Percentiles rank a stretch among this genome's conserved stretches.
These are phyloP conservation scores for Penicillium psychrosexuale DNA, from an alignment of 2,329 filamentous ascomycete species.

Conservation along the genomic window DNA sequence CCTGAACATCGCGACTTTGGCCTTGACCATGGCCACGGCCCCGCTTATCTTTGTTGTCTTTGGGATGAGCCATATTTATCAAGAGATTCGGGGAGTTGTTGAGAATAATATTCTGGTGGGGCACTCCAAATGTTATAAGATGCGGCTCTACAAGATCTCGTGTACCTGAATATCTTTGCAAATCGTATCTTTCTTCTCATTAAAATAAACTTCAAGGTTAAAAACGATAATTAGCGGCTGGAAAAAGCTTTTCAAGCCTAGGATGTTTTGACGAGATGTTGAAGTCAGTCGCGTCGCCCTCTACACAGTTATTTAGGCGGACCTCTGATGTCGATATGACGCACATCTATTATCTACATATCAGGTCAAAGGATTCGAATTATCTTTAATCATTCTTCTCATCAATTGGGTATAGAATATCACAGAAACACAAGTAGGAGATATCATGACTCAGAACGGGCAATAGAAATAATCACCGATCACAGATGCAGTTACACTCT, in stretches of 20 bases:
- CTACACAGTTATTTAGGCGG: too few relatives aligned
- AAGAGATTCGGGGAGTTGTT: background rate
- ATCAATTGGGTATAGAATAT: constrained; percentile 16
- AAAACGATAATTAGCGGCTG: too few relatives aligned
- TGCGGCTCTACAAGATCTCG: background rate
- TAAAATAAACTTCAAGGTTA: too few relatives aligned
- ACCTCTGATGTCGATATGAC: too few relatives aligned
- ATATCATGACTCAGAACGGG: background rate
- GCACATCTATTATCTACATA: too few relatives aligned
- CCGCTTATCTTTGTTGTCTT: background rate
- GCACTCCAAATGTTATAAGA: background rate
- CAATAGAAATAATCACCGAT: constrained; percentile 26
- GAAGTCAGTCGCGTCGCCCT: too few relatives aligned
- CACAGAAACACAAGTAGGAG: background rate
- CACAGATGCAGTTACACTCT: constrained; percentile 42
- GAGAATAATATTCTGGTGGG: constrained; percentile 1
- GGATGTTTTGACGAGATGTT: too few relatives aligned
- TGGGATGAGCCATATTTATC: background rate
- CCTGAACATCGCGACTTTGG: constrained; percentile 33
- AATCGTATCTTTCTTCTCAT: too few relatives aligned
- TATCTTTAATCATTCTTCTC: background rate
- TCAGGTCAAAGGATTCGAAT: too few relatives aligned
- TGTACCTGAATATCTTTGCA: too few relatives aligned
- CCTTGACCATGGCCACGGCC: constrained; percentile 14
- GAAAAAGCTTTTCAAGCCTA: too few relatives aligned